A percentile compares a stretch with the other conserved stretches of the same genome.
Conservation (phyloP, 345 rosid species). For the Salix exigua region DNA sequence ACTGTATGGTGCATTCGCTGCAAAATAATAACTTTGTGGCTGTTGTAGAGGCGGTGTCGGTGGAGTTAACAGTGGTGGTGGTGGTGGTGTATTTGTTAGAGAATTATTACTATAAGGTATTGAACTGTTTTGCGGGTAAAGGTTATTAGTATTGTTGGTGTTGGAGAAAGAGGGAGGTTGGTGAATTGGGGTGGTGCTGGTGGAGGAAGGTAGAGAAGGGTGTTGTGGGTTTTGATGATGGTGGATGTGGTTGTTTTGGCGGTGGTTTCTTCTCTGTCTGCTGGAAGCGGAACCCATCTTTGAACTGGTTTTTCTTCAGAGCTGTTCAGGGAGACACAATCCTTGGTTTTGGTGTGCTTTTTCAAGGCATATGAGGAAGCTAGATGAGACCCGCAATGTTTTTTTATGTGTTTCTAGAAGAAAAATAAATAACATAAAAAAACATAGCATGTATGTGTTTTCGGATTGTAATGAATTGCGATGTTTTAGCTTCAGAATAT, state of each 20-base stretch:
- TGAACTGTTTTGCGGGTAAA: not conserved
- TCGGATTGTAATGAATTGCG: too few relatives aligned
- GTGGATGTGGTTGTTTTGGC: not conserved
- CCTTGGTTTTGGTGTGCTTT: not conserved
- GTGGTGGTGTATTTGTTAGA: not conserved
- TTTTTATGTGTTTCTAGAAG: too few relatives aligned
- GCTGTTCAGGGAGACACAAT: not conserved
- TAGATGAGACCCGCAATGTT: not conserved
- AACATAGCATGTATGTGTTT: too few relatives aligned
- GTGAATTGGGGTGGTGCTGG: not conserved
- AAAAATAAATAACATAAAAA: too few relatives aligned
- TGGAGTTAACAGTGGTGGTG: not conserved
- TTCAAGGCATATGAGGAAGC: not conserved
- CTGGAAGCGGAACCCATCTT: slow-evolving; percentile 3
- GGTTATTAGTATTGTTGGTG: not conserved
- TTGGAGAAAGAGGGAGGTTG: not conserved
- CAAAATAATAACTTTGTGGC: slow-evolving; percentile 7
- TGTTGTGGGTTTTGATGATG: not conserved
- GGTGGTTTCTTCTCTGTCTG: not conserved
- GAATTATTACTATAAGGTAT: not conserved
- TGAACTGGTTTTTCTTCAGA: not conserved
- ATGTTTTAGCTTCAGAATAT: too few relatives aligned
- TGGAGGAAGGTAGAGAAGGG: slow-evolving; percentile 1
- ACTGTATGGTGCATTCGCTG: not conserved
- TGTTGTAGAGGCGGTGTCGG: not conserved